Conservation (phyloP, 805 yeast genomes). For the Wickerhamomyces hampshirensis region DNA sequence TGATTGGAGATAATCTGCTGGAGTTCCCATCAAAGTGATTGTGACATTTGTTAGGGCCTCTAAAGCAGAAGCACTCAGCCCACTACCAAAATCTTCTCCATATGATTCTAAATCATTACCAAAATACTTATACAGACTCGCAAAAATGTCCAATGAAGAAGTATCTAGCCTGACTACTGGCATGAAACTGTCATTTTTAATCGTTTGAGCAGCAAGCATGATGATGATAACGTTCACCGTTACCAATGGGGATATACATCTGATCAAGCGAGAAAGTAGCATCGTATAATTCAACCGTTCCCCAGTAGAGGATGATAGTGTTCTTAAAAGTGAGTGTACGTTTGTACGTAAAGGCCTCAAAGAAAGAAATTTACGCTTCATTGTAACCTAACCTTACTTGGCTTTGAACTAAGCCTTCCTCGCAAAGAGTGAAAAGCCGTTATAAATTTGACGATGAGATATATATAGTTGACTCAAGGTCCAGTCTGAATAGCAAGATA, state of each 20-base stretch:
- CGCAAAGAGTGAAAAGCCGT: too few relatives aligned
- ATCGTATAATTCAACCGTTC: neutral
- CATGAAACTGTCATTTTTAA: constrained; percentile 3
- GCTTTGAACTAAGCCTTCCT: too few relatives aligned
- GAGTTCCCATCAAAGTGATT: constrained; percentile 8
- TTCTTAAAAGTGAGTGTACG: too few relatives aligned
- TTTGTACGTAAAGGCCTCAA: too few relatives aligned
- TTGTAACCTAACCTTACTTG: too few relatives aligned
- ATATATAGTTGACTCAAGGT: too few relatives aligned
- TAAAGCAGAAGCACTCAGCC: constrained; percentile 15
- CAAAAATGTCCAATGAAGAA: constrained; percentile 46
- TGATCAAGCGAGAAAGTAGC: neutral
- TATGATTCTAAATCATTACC: too few relatives aligned
- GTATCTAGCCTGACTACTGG: constrained; percentile 37
- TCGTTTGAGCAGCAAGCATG: constrained; percentile 12
- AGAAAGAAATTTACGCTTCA: too few relatives aligned
- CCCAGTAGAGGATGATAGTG: too few relatives aligned
- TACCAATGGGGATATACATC: constrained; percentile 6
- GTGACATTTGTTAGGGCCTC: constrained; percentile 11
- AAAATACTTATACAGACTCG: constrained; percentile 45
- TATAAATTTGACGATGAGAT: too few relatives aligned
- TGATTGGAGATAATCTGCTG: constrained; percentile 6
- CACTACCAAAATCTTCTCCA: constrained; percentile 22
- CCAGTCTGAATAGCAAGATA: too few relatives aligned
- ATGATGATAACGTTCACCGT: constrained; percentile 6